Conservation (phyloP, 2,329 filamentous ascomycete genomes). For the Aschersonia sp. region DNA sequence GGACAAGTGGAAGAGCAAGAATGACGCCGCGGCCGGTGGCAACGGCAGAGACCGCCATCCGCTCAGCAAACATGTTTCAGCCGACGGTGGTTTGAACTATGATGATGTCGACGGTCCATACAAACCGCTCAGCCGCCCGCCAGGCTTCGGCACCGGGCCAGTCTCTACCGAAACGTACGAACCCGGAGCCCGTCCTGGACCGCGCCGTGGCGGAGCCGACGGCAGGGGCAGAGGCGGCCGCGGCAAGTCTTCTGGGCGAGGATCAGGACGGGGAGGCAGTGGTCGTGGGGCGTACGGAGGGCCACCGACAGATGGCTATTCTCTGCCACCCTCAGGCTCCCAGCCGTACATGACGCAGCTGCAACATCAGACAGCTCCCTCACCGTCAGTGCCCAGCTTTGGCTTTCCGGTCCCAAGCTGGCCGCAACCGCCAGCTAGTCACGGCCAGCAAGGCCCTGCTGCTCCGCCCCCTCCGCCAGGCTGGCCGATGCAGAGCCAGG, state of each 20-base stretch:
- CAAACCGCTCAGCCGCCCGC: conserved; percentile 54
- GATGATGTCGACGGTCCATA: conserved; percentile 58
- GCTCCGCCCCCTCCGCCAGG: conserved; percentile 26
- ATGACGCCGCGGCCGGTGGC: conserved; percentile 11
- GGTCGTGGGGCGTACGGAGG: conserved; percentile 19
- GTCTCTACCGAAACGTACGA: conserved; percentile 23
- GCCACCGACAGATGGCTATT: conserved; percentile 24
- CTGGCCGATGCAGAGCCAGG: conserved; percentile 16
- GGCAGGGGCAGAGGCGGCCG: conserved; percentile 23
- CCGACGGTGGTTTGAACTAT: conserved; percentile 43
- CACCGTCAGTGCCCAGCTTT: conserved; percentile 17
- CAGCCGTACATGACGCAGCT: conserved; percentile 18
- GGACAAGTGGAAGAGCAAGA: conserved; percentile 28
- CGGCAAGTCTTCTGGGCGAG: conserved; percentile 26
- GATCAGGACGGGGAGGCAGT: conserved; percentile 9
- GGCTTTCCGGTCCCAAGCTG: conserved; percentile 30
- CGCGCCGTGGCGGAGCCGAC: conserved; percentile 22
- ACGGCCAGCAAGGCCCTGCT: conserved; percentile 9
- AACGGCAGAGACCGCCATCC: conserved; percentile 12
- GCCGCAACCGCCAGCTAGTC: conserved; percentile 18
- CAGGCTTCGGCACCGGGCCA: conserved; percentile 41
- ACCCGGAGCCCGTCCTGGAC: conserved; percentile 15
- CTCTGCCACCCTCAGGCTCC: conserved; percentile 19
- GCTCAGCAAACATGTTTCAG: conserved; percentile 22
- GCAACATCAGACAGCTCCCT: conserved; percentile 4